Base-by-base conservation (phyloP, 2,329 filamentous ascomycete species). In the Pseudogymnoascus sp. region DNA sequence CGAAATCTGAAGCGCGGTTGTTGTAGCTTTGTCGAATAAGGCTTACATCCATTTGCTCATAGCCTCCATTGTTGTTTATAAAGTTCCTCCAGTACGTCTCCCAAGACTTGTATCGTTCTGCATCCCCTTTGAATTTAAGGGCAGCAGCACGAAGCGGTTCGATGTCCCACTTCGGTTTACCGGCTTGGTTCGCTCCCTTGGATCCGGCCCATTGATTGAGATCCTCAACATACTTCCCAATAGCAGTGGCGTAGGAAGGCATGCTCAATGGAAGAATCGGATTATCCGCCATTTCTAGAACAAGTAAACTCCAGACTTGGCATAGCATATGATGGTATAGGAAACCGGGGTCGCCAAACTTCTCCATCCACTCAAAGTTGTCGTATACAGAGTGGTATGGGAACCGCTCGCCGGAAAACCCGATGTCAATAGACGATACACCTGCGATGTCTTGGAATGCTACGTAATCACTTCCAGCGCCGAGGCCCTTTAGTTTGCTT, bases 401-500 rank as follows among this genome's bases (percentile, higher is more conserved):
- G 70, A 83, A 88, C 10, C 78, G 75, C 6, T 82, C 78, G 51
- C 89, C 89, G 39, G 78, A 75, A 72, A 99, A 97, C 29, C 85
- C 83, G 68, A 99, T 84, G 73, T 97, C 92, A 63, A 99, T 80
- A 10, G 90, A 93, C 51, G 91, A 93, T 6, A 87, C 92, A 62
- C 95, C 95, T 0, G 91, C 91, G 61, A 97, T 90, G 73, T 93
- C 85, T 75, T 96, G 93, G 75, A 97, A 99, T 1, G 92, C 86
- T 2, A 92, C 89, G 70, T 91, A 95, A 75, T 97, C 95, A 68
- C 91, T 89, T 8, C 83, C 87, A 4, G 86, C 86, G 11, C 87
- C 91, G 0, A 96, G 80, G 1, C 85, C 84, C 54, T 86, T 85
- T 0, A 97, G 78, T 31, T 82, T 77, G 21, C 77, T 80, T 12